These are phyloP conservation scores for Chlamydomonas reinhardtii DNA, from an alignment of 163 green algal genomes.

Conservation along the genomic window DNA sequence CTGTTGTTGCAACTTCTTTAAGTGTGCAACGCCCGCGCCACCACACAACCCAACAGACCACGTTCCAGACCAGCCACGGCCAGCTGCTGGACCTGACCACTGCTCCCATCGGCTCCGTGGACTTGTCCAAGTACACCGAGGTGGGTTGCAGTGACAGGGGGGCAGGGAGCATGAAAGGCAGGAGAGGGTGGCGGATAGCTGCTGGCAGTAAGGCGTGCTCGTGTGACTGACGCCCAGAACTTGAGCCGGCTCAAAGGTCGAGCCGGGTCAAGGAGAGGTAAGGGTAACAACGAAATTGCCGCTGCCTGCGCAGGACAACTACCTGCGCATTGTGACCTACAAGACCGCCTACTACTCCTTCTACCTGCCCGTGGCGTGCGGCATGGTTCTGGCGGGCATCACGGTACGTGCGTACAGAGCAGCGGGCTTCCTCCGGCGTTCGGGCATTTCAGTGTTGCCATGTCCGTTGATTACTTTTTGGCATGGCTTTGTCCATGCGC, in stretches of 20 bases:
- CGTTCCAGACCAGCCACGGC: constrained; percentile 94
- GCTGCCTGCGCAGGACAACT: constrained; percentile 68
- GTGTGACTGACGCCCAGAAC: no score
- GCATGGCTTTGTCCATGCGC: no score
- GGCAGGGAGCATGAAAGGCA: no score
- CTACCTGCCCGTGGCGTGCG: constrained; percentile 95
- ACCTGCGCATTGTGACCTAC: constrained; percentile 96
- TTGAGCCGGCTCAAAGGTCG: no score
- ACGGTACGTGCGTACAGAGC: constrained; percentile 40
- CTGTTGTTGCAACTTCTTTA: no score
- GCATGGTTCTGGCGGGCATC: constrained; percentile 90
- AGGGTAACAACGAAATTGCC: no score
- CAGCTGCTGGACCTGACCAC: constrained; percentile 98
- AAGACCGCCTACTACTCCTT: constrained; percentile 98
- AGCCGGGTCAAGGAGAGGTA: no score
- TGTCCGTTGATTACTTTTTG: no score
- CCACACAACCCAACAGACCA: constrained; percentile 74
- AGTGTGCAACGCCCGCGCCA: no score
- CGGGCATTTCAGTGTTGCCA: not conserved
- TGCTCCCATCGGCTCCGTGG: constrained; percentile 81
- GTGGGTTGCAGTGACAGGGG: no score
- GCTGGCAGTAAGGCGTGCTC: no score
- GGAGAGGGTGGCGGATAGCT: no score
- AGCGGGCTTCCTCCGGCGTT: not conserved
- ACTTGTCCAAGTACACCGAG: constrained; percentile 83